Evolutionary conservation across 169 alveolate genomes (phyloP).

Genomic region (Pseudocohnilembus persalinus): DNA sequence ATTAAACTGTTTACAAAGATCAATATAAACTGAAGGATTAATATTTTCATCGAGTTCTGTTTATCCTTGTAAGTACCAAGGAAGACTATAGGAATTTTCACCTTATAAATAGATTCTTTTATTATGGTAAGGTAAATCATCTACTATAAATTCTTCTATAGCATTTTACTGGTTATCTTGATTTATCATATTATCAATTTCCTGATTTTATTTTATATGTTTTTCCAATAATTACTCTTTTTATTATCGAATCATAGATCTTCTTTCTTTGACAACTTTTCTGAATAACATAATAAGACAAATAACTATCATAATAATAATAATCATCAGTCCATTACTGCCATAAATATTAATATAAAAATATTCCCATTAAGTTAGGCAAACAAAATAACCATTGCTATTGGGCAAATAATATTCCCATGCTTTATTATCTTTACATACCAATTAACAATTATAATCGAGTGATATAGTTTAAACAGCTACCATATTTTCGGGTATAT

Average conservation of each 20-base stretch:
- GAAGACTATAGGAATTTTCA: not conserved
- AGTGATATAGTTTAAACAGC: not conserved
- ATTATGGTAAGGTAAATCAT: not conserved
- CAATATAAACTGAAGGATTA: too few species aligned
- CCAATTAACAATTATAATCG: not conserved
- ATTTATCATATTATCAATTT: not conserved
- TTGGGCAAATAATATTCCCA: not conserved
- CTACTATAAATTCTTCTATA: not conserved
- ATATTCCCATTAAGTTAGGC: not conserved
- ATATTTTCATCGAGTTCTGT: not conserved
- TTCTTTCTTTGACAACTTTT: not conserved
- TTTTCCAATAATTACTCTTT: too few species aligned
- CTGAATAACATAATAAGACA: not conserved
- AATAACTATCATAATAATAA: too few species aligned
- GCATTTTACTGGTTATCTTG: not conserved
- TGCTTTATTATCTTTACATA: not conserved
- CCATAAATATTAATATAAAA: not conserved
- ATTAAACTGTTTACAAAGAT: too few species aligned
- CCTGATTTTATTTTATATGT: too few species aligned
- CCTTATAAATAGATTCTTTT: not conserved
- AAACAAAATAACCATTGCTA: not conserved
- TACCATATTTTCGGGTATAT: not conserved
- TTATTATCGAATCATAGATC: too few species aligned
- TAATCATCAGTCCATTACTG: not conserved
- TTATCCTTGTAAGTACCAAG: not conserved